Percentiles rank a stretch among this genome's conserved stretches.
Evolutionary conservation across 768 basidiomycete genomes (phyloP).

Genomic region (Leccinum subtestaceum): DNA sequence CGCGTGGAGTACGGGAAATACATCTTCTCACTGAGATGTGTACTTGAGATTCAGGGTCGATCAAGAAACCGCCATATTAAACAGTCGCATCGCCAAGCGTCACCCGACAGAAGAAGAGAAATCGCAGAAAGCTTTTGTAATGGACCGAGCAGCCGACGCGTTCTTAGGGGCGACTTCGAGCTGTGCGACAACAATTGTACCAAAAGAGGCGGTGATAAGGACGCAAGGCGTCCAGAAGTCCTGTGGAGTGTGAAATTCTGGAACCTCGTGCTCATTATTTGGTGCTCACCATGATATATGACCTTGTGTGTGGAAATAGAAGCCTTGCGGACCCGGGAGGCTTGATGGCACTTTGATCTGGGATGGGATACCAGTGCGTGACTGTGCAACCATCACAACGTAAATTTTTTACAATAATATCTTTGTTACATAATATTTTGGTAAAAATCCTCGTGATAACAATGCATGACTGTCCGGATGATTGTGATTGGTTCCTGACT

Average conservation of each 20-base stretch:
- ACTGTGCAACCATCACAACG: neutral
- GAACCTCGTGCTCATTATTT: neutral
- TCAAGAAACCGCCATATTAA: neutral
- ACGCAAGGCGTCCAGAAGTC: neutral
- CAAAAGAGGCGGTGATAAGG: neutral
- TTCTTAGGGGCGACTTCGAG: neutral
- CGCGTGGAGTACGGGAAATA: neutral
- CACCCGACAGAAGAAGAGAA: neutral
- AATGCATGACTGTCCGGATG: neutral
- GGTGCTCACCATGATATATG: neutral
- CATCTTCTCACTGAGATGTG: neutral
- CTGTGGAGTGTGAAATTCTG: neutral
- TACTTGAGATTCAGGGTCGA: neutral
- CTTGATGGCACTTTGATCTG: neutral
- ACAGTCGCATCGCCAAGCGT: neutral
- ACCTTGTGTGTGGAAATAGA: neutral
- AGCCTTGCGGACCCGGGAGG: neutral
- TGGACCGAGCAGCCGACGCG: too few relatives aligned
- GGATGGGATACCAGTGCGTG: neutral
- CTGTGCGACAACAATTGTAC: neutral
- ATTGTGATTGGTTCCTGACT: neutral
- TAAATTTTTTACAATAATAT: too few relatives aligned
- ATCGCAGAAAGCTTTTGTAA: too few relatives aligned
- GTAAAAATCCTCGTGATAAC: neutral
- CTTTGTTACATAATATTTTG: neutral